A percentile compares a stretch with the other conserved stretches of the same genome.
Conservation (phyloP, 352 stramenopile species). For the Thraustochytrium sp. region DNA sequence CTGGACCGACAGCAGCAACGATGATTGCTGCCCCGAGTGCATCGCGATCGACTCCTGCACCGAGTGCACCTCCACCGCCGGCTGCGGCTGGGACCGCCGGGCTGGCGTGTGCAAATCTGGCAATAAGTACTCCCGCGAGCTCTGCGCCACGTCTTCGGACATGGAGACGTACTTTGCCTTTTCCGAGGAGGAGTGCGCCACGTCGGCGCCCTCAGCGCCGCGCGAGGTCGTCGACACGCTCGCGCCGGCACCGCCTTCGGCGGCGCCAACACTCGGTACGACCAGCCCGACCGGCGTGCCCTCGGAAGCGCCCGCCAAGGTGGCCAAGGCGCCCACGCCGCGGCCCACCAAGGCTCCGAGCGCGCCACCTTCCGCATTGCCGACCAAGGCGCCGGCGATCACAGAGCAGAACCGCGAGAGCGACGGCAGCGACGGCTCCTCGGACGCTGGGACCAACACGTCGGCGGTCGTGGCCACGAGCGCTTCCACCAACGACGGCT, state of each 20-base stretch:
- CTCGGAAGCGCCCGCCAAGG: background rate
- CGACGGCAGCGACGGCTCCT: background rate
- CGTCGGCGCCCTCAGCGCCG: background rate
- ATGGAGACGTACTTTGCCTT: constrained; percentile 9
- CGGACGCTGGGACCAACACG: background rate
- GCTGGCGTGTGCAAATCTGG: background rate
- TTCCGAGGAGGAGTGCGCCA: background rate
- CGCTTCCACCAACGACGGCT: background rate
- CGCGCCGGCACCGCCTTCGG: no score
- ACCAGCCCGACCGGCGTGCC: background rate
- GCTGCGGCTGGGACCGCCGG: constrained; percentile 10
- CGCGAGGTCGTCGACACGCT: no score
- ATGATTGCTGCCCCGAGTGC: constrained; percentile 7
- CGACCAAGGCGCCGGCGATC: background rate
- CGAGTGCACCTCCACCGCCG: background rate
- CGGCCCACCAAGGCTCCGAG: background rate
- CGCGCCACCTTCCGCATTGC: background rate
- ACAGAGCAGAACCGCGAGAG: background rate
- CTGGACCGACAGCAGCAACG: background rate
- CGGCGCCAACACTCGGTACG: no score
- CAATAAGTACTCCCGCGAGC: background rate
- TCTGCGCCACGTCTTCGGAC: background rate
- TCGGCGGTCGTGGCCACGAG: background rate
- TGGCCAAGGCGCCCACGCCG: background rate
- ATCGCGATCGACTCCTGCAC: background rate